Percentiles rank a stretch among this genome's conserved stretches.
Evolutionary conservation across 1,284 basidiomycete species (phyloP).

Genomic region (Cutaneotrichosporon sp.): DNA sequence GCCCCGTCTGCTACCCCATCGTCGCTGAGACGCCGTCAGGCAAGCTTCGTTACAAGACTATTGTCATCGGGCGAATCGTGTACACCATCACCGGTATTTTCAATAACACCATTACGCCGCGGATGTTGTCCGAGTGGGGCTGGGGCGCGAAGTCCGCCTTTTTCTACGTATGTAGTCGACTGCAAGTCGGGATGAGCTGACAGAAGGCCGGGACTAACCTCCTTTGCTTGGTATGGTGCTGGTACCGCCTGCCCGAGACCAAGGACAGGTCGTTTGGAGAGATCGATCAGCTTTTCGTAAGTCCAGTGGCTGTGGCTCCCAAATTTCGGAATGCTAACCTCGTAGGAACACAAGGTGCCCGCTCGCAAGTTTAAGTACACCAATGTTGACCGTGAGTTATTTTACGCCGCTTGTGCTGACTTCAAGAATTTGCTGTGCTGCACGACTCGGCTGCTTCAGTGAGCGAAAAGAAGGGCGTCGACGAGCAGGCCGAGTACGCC

Average conservation of each 20-base stretch:
- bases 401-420: too few relatives aligned
- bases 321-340: neutral
- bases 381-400: conserved; percentile 11
- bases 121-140: conserved; percentile 31
- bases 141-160: conserved; percentile 35
- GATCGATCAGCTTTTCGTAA: conserved; percentile 42
- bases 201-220: conserved; percentile 22
- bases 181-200: too few relatives aligned
- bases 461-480: neutral
- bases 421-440: neutral
- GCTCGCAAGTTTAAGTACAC: conserved; percentile 26
- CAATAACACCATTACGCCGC: conserved; percentile 13
- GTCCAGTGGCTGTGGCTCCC: too few relatives aligned
- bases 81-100: conserved; percentile 46
- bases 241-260: conserved; percentile 42
- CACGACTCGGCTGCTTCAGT: neutral
- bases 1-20: conserved; percentile 27
- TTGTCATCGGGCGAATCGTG: conserved; percentile 47
- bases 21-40: conserved; percentile 44
- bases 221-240: conserved; percentile 9
- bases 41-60: conserved; percentile 47
- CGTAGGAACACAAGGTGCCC: conserved; percentile 31
- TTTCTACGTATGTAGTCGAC: too few relatives aligned
- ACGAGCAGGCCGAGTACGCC: neutral
- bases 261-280: conserved; percentile 44